Evolutionary conservation across 768 basidiomycete genomes (phyloP).

Genomic region (Tricholoma terreum): DNA sequence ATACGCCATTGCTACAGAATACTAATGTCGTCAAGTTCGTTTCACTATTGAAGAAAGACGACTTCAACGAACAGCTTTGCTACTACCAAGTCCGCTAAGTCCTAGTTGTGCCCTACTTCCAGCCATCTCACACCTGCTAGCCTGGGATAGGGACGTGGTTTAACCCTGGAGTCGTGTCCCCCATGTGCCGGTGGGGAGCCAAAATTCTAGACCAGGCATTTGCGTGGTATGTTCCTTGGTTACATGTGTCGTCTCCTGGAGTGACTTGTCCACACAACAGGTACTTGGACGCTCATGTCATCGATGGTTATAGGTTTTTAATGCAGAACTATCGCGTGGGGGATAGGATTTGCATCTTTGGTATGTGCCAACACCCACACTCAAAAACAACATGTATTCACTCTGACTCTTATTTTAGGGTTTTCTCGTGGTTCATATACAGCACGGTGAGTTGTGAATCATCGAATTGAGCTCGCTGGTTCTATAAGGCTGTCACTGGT

Average conservation of each 20-base stretch:
- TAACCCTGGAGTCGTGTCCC: constrained; percentile 63
- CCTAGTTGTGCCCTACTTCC: constrained; percentile 15
- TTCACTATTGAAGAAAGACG: constrained; percentile 54
- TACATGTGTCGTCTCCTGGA: background rate
- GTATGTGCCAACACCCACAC: constrained; percentile 31
- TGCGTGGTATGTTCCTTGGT: constrained; percentile 54
- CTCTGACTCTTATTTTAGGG: constrained; percentile 36
- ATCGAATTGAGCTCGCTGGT: background rate
- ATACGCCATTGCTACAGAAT: constrained; percentile 33
- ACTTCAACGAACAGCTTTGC: constrained; percentile 51
- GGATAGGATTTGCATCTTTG: constrained; percentile 74
- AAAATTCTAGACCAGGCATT: constrained; percentile 64
- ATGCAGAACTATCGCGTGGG: constrained; percentile 77
- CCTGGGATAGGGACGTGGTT: constrained; percentile 51
- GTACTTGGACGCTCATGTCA: constrained; percentile 70
- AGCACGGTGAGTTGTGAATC: constrained; percentile 27
- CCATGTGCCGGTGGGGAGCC: constrained; percentile 55
- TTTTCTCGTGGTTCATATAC: constrained; percentile 65
- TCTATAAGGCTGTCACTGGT: constrained; percentile 43
- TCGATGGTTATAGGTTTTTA: constrained; percentile 72
- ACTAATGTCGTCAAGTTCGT: constrained; percentile 74
- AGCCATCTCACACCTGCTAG: constrained; percentile 34
- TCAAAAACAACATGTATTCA: background rate
- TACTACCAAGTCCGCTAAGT: constrained; percentile 63
- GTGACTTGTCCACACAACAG: constrained; percentile 28